A percentile compares a stretch with the other conserved stretches of the same genome.
These are phyloP conservation scores for Calonectria naviculata DNA, from an alignment of 2,329 filamentous ascomycete species.

Conservation along the genomic window DNA sequence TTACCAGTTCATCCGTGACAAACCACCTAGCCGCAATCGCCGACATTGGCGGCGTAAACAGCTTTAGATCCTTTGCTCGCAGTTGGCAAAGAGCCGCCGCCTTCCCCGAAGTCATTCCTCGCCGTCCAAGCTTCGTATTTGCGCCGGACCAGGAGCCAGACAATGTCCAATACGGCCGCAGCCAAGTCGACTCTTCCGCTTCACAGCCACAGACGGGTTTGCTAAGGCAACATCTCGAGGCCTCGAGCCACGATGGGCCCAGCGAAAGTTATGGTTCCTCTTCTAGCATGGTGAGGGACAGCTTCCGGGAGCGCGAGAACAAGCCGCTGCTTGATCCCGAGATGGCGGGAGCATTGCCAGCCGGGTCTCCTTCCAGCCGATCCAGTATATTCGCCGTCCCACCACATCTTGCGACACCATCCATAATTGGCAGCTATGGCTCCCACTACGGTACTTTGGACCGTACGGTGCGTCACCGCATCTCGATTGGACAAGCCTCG, in stretches of 20 bases:
- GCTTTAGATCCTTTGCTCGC: slow-evolving; percentile 90
- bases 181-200: slow-evolving; percentile 50
- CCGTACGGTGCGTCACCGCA: slow-evolving; percentile 47
- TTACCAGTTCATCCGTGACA: slow-evolving; percentile 66
- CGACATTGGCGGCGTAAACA: slow-evolving; percentile 91
- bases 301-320: slow-evolving; percentile 58
- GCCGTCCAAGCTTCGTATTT: slow-evolving; percentile 79
- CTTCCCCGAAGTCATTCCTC: slow-evolving; percentile 88
- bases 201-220: slow-evolving; percentile 54
- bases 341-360: slow-evolving; percentile 45
- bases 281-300: slow-evolving; percentile 15
- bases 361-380: slow-evolving; percentile 43
- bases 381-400: slow-evolving; percentile 66
- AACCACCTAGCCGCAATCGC: slow-evolving; percentile 67
- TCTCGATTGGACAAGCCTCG: slow-evolving; percentile 58
- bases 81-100: slow-evolving; percentile 92
- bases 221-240: slow-evolving; percentile 64
- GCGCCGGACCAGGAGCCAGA: slow-evolving; percentile 60
- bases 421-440: slow-evolving; percentile 78
- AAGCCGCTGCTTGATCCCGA: slow-evolving; percentile 60
- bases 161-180: slow-evolving; percentile 54
- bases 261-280: slow-evolving; percentile 34
- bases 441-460: slow-evolving; percentile 68
- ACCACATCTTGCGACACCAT: slow-evolving; percentile 73
- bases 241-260: slow-evolving; percentile 41